A percentile compares a stretch with the other conserved stretches of the same genome.
phyloP scores from a whole-genome alignment of 2,329 filamentous ascomycete species.

The Cytospora piceicola region DNA sequence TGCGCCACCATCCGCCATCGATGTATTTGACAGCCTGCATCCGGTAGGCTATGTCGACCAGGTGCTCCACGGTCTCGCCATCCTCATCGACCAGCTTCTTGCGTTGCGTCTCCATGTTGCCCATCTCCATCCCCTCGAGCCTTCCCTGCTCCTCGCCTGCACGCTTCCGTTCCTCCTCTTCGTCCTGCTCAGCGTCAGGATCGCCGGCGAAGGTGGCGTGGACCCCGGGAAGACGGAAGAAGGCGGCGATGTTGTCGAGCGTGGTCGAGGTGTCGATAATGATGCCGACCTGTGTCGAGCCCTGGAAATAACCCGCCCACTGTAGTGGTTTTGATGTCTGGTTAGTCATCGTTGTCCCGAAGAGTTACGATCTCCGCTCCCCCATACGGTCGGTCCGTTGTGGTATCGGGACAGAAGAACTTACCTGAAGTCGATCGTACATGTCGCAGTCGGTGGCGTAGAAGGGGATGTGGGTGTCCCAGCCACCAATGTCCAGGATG shows the following conservation, averaged over 20 bases:
- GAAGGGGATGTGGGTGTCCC: conserved; percentile 56
- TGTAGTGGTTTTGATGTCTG: conserved; percentile 34
- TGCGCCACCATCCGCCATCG: conserved; percentile 46
- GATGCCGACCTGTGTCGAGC: conserved; percentile 44
- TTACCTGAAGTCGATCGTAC: conserved; percentile 25
- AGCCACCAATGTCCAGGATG: conserved; percentile 50
- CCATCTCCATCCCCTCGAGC: conserved; percentile 38
- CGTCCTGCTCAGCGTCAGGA: conserved; percentile 34
- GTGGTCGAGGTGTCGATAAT: conserved; percentile 48
- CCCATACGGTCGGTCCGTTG: neutral
- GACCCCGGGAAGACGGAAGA: conserved; percentile 46
- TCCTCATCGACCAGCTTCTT: conserved; percentile 38
- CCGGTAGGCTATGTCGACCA: conserved; percentile 38
- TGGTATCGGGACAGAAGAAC: neutral
- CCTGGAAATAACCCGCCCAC: conserved; percentile 47
- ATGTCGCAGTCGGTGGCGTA: conserved; percentile 55
- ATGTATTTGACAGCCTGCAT: conserved; percentile 51
- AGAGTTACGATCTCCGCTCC: neutral
- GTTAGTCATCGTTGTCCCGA: conserved; percentile 38
- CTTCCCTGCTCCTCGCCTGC: conserved; percentile 35
- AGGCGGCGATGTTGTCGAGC: conserved; percentile 48
- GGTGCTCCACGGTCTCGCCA: conserved; percentile 37
- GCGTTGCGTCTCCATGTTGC: conserved; percentile 43
- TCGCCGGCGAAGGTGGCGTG: conserved; percentile 41
- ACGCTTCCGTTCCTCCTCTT: conserved; percentile 32